Percentiles rank a stretch among this genome's conserved stretches.
phyloP scores from a whole-genome alignment of 106 monocot species.

The Phalaenopsis equestris region DNA sequence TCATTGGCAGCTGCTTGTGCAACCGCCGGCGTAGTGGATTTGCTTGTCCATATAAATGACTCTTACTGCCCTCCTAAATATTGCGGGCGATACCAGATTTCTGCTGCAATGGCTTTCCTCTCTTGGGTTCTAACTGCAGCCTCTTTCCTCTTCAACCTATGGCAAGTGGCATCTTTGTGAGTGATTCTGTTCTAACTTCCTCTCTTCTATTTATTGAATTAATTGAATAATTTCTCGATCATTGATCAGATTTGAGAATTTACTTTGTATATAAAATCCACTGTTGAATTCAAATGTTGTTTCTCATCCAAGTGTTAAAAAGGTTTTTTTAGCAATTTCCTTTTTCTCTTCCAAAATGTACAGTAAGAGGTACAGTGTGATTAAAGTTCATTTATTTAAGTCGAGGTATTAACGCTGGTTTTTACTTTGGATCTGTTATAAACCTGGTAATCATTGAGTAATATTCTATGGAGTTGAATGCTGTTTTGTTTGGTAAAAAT shows the following conservation, averaged over 20 bases:
- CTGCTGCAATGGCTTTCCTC: slow-evolving; percentile 73
- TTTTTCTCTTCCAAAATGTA: background rate
- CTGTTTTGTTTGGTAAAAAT: no score
- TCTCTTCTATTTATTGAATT: slow-evolving; percentile 1
- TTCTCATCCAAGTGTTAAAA: background rate
- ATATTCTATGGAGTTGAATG: no score
- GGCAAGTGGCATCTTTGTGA: slow-evolving; percentile 62
- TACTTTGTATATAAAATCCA: slow-evolving; percentile 8
- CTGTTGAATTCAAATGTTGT: background rate
- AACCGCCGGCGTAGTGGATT: slow-evolving; percentile 48
- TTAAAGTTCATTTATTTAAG: no score
- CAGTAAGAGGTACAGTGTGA: background rate
- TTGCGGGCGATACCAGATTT: slow-evolving; percentile 76
- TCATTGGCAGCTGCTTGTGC: slow-evolving; percentile 68
- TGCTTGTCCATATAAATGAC: slow-evolving; percentile 34
- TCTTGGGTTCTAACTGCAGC: slow-evolving; percentile 76
- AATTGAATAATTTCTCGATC: slow-evolving; percentile 1
- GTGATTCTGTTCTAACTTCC: background rate
- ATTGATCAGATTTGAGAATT: background rate
- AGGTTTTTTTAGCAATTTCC: background rate
- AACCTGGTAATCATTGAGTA: no score
- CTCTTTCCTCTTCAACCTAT: slow-evolving; percentile 69
- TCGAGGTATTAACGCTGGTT: no score
- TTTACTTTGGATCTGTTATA: no score
- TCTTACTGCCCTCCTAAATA: slow-evolving; percentile 39